Conservation (phyloP, 371 early-diverging fungal genomes). For the Syncephalastrum contaminatum region DNA sequence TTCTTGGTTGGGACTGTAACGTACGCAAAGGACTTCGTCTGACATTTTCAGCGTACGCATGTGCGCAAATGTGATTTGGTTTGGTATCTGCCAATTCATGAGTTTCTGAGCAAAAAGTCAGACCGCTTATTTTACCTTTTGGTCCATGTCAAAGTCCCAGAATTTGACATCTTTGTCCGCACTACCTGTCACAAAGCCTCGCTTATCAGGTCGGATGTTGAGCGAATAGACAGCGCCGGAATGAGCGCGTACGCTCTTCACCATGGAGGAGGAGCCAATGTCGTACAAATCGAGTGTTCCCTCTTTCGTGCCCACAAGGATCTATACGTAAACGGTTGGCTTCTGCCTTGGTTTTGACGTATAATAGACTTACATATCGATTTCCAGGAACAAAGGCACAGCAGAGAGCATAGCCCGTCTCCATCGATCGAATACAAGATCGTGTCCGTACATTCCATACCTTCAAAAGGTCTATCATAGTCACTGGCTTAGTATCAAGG, state of each 20-base stretch:
- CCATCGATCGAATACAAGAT: conserved; percentile 83
- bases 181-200: conserved; percentile 89
- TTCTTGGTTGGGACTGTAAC: conserved; percentile 82
- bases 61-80: conserved; percentile 77
- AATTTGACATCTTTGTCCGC: conserved; percentile 96
- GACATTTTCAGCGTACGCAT: conserved; percentile 90
- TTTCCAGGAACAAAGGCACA: conserved; percentile 91
- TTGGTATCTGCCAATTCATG: conserved; percentile 15
- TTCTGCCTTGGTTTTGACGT: not conserved
- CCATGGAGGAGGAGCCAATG: conserved; percentile 73
- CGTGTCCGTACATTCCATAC: conserved; percentile 87
- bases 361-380: conserved; percentile 57
- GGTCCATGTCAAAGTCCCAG: conserved; percentile 83
- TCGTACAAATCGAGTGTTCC: conserved; percentile 90
- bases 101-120: not conserved
- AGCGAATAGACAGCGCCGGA: conserved; percentile 86
- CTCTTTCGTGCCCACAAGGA: conserved; percentile 88
- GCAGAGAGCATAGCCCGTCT: conserved; percentile 84
- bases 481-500: conserved; percentile 76
- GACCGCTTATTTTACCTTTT: conserved; percentile 1
- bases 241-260: conserved; percentile 88
- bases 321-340: conserved; percentile 24
- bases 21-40: conserved; percentile 88
- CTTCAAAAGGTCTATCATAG: conserved; percentile 62
- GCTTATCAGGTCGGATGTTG: conserved; percentile 83